These are phyloP conservation scores for Apiospora koreana DNA, from an alignment of 2,329 filamentous ascomycete genomes.

Conservation along the genomic window DNA sequence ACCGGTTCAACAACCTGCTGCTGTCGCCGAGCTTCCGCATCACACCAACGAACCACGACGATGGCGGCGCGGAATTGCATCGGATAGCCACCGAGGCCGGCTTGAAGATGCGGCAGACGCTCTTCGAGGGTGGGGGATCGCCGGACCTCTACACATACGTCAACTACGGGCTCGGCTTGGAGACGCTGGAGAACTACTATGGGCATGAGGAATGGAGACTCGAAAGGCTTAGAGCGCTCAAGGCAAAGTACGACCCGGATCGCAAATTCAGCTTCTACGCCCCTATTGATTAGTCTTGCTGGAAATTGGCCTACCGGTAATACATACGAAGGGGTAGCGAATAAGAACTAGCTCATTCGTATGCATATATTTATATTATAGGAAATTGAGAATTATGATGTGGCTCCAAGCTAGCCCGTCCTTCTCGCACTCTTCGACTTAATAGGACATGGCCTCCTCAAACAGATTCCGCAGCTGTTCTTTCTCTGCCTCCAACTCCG, in stretches of 20 bases:
- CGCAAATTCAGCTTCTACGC: slow-evolving; percentile 15
- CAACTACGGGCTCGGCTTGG: slow-evolving; percentile 11
- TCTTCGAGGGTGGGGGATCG: slow-evolving; percentile 11
- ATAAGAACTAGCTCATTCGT: neutral
- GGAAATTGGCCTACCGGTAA: neutral
- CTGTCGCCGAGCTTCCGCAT: slow-evolving; percentile 1
- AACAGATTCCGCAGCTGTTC: slow-evolving; percentile 72
- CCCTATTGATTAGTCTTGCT: slow-evolving; percentile 1
- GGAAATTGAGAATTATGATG: neutral
- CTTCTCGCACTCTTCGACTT: slow-evolving; percentile 9
- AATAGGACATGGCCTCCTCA: slow-evolving; percentile 56
- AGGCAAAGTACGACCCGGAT: slow-evolving; percentile 12
- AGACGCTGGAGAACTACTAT: slow-evolving; percentile 12
- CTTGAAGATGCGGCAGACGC: neutral
- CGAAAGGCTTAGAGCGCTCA: slow-evolving; percentile 2
- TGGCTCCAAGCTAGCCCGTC: neutral
- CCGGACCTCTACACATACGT: slow-evolving; percentile 11
- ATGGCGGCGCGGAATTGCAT: neutral
- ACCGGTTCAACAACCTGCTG: slow-evolving; percentile 12
- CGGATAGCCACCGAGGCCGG: neutral
- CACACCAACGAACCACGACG: neutral
- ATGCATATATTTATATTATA: neutral
- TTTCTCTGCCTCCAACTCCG: slow-evolving; percentile 68
- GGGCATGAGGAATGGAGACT: slow-evolving; percentile 16
- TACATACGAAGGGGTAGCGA: neutral